Evolutionary conservation across 306 rosid species (phyloP).

Genomic region (Urtica urens): DNA sequence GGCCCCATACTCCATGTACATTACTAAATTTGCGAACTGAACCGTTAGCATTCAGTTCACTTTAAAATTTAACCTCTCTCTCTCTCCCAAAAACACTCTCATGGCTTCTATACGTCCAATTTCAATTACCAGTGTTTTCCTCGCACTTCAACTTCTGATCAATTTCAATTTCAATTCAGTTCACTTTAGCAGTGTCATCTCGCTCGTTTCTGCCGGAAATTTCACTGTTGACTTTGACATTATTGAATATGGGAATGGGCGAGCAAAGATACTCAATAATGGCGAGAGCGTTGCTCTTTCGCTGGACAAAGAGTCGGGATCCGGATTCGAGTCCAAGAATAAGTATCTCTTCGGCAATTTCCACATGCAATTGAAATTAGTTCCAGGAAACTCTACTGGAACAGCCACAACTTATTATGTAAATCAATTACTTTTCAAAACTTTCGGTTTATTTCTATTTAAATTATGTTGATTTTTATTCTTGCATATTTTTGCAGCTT

Average conservation of each 20-base stretch:
- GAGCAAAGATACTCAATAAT: constrained; percentile 47
- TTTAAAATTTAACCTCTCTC: no score
- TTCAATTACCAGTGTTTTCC: no score
- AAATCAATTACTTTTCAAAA: no score
- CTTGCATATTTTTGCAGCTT: constrained; percentile 19
- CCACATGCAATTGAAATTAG: constrained; percentile 73
- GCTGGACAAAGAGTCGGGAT: constrained; percentile 49
- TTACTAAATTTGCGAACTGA: no score
- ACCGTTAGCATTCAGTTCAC: no score
- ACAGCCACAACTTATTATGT: constrained; percentile 70
- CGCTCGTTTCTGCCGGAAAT: constrained; percentile 24
- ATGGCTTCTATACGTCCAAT: constrained; percentile 20
- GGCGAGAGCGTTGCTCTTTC: constrained; percentile 44
- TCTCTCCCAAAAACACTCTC: no score
- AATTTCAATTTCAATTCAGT: no score
- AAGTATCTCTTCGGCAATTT: constrained; percentile 52
- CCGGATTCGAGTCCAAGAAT: constrained; percentile 53
- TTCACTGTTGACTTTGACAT: constrained; percentile 45
- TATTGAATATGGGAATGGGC: constrained; percentile 58
- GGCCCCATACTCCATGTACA: no score
- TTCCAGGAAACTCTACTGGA: constrained; percentile 65
- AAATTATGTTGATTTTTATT: neutral
- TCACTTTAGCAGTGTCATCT: constrained; percentile 19
- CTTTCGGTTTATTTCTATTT: no score
- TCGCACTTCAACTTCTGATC: constrained; percentile 7